Evolutionary conservation across 495 filamentous ascomycete species (phyloP).

Genomic region (Elaphomyces granulatus): DNA sequence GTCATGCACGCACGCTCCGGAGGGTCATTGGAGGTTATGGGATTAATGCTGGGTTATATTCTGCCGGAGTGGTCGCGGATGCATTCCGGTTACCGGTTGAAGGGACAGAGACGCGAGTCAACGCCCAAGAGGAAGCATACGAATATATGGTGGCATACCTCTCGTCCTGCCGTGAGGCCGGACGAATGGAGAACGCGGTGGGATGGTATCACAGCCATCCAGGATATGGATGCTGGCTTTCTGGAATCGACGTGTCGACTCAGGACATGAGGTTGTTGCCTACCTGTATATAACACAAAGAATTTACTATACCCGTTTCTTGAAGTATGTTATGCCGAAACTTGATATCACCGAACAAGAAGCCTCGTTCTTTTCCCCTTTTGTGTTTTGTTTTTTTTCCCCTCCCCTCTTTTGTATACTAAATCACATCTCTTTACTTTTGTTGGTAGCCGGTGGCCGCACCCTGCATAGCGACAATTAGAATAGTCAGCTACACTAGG

Average conservation of each 20-base stretch:
- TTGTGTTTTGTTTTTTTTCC: no score
- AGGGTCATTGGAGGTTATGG: constrained; percentile 90
- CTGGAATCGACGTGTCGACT: constrained; percentile 86
- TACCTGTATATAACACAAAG: constrained; percentile 29
- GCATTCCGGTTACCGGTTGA: constrained; percentile 91
- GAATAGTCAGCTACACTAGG: no score
- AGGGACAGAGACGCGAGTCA: constrained; percentile 94
- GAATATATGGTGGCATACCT: constrained; percentile 51
- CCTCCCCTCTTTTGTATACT: no score
- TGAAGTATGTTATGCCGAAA: constrained; percentile 24
- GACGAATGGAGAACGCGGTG: constrained; percentile 71
- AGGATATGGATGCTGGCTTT: constrained; percentile 97
- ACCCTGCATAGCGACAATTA: no score
- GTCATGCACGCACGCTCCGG: constrained; percentile 96
- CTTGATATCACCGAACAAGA: constrained; percentile 19
- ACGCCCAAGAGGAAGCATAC: constrained; percentile 62
- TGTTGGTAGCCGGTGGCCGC: no score
- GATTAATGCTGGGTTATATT: constrained; percentile 94
- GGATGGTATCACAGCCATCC: constrained; percentile 99
- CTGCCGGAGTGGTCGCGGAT: constrained; percentile 74
- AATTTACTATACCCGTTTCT: constrained; percentile 34
- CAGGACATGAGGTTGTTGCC: constrained; percentile 24
- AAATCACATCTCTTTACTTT: no score
- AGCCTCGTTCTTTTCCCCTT: constrained; percentile 22
- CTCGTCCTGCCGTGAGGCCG: constrained; percentile 53